Base-by-base conservation (phyloP, 139 green algal genomes). In the Closterium sp. region DNA sequence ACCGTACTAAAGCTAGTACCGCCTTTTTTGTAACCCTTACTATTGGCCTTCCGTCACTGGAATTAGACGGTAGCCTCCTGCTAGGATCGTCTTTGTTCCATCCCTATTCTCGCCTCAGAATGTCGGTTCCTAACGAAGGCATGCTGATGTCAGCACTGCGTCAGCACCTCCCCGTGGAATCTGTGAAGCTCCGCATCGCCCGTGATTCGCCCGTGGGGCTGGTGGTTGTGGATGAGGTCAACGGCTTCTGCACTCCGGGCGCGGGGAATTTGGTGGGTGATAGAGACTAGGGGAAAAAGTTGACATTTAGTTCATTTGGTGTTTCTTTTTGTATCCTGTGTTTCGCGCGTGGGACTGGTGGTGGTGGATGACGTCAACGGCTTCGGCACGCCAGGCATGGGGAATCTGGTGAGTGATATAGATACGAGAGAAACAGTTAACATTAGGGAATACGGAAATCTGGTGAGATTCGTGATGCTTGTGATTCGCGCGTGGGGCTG, bases 151-250 rank as follows among this genome's bases (percentile, higher is more conserved):
- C 55, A 76, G 55, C 55, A 19, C 55, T 76, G 25, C 55, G 55
- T 76, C 55, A 76, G 55, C 55, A 76, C 55, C 55, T 76, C 12
- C 55, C 55, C 55, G 55, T 76, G 25, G 55, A 76, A 76, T 76
- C 55, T 19, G 55, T 16, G 55, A 76, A 76, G 55, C 25, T 76
- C 55, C 55, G 55, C 55, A 76, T 86, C 30, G 83, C 83, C 21
- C 83, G 83, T 6, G 28, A 86, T 33, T 32, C 83, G 30, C 83
- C 21, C 30, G 90, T 91, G 30, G 90, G 90, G 16, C 33, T 93
- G 25, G 90, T 93, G 31, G 30, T 93, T 1, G 87, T 93, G 10
- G 90, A 93, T 64, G 90, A 93, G 55, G 90, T 93, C n/a, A 92
- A 93, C 31, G 90, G 90, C 55, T 93, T 93, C 31, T 87, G 64